Base-by-base conservation (phyloP, 2,329 filamentous ascomycete species). In the Hymenoscyphus linearis region DNA sequence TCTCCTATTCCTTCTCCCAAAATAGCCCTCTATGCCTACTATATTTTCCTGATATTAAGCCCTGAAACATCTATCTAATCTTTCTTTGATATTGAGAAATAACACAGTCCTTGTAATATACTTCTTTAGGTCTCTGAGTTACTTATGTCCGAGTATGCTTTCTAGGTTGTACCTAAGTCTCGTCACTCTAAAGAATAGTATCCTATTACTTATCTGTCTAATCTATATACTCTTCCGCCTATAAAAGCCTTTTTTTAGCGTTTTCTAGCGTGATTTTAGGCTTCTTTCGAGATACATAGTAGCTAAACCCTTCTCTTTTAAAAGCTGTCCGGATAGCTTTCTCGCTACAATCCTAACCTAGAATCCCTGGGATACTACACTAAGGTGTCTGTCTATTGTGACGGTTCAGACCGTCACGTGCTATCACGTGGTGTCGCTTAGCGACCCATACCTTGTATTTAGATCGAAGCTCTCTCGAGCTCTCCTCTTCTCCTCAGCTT, bases 51-150 rank as follows among this genome's bases (percentile, higher is more conserved):
- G 10, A 55, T 26, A 66, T 60, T 9, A 18, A 61, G 4, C 58
- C 58, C 56, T 31, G 63, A 63, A 65, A 62, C 36, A 65, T 65
- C 63, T 55, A 67, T 57, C 60, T 55, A 55, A 63, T 66, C 60
- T 65, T 66, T 31, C 50, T 62, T 61, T 65, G 54, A 18, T 60
- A 52, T 10, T 52, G 25, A 9, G 47, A 12, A 27, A 59, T 7
- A n/a, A 67, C n/a, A 60, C 55, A 67, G 58, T 62, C 60, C 13
- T 25, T n/a, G 31, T 64, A 12, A 53, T 52, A 37, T 14, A 52
- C 27, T 22, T 60, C 44, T 54, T 47, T 22, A 31, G 55, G 55
- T 25, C 40, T 55, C 1, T 55, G n/a, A 36, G 53, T 63, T n/a
- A 62, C 26, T 37, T n/a, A 36, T 9, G n/a, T 14, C 7, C 44